A percentile compares a stretch with the other conserved stretches of the same genome.
Evolutionary conservation across 2,329 filamentous ascomycete genomes (phyloP).

Genomic region (Ophiostoma fasciatum): DNA sequence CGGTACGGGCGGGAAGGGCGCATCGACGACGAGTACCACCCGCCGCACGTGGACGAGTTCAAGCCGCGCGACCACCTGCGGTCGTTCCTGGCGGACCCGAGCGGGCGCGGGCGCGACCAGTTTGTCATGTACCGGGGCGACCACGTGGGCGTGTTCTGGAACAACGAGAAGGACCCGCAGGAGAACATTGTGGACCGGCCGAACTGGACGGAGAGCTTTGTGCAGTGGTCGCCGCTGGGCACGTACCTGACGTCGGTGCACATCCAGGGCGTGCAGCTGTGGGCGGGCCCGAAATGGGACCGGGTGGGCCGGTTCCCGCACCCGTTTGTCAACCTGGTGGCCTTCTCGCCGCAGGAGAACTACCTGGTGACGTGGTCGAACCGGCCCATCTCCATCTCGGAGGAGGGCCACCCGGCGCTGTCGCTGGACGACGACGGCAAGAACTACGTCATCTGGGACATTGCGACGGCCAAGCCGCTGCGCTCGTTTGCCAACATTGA

Average conservation of each 20-base stretch:
- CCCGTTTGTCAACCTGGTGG: conserved; percentile 86
- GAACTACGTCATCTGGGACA: conserved; percentile 98
- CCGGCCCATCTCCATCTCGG: conserved; percentile 80
- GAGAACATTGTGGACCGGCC: conserved; percentile 82
- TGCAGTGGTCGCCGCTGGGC: conserved; percentile 93
- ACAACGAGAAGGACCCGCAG: conserved; percentile 83
- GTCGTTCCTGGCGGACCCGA: conserved; percentile 78
- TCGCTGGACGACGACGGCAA: conserved; percentile 92
- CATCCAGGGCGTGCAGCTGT: conserved; percentile 90
- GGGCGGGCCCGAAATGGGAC: conserved; percentile 82
- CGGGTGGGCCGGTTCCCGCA: conserved; percentile 89
- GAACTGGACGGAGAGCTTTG: conserved; percentile 96
- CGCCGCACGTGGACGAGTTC: conserved; percentile 73
- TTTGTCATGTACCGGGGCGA: conserved; percentile 91
- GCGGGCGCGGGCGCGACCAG: conserved; percentile 74
- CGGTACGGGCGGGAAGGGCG: conserved; percentile 88
- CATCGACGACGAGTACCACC: conserved; percentile 77
- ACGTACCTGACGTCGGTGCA: conserved; percentile 93
- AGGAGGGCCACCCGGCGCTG: conserved; percentile 69
- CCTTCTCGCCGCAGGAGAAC: conserved; percentile 86
- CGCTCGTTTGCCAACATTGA: conserved; percentile 91
- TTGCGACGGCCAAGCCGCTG: conserved; percentile 75
- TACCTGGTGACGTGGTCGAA: conserved; percentile 97
- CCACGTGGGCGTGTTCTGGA: conserved; percentile 91
- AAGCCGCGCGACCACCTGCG: conserved; percentile 85